phyloP scores from a whole-genome alignment of 2,329 filamentous ascomycete genomes.

The Cercospora sojina region DNA sequence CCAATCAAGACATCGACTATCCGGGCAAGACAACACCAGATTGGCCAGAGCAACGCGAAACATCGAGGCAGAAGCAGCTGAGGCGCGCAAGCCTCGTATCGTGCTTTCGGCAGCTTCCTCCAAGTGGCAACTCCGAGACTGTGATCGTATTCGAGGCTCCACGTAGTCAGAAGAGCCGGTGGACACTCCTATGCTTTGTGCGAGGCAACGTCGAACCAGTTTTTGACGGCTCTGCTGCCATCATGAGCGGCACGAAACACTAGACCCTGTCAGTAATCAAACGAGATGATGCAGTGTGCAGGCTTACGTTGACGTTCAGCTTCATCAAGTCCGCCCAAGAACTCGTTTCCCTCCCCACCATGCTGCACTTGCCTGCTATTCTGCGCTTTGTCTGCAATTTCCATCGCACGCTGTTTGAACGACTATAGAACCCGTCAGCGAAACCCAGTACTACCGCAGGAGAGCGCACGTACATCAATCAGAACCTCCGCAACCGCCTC shows the following conservation, averaged over 20 bases:
- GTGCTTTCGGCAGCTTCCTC: background rate
- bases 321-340: conserved; percentile 84
- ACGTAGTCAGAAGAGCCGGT: background rate
- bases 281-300: background rate
- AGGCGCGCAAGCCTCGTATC: background rate
- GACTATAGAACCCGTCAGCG: conserved; percentile 50
- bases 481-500: conserved; percentile 69
- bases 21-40: background rate
- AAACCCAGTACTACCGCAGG: background rate
- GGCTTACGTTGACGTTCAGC: conserved; percentile 64
- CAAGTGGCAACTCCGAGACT: background rate
- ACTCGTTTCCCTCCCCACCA: conserved; percentile 60
- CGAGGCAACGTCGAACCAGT: conserved; percentile 37
- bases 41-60: background rate
- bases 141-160: background rate
- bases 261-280: conserved; percentile 23
- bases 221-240: conserved; percentile 47
- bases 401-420: conserved; percentile 75
- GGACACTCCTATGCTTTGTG: background rate
- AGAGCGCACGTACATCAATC: conserved; percentile 41
- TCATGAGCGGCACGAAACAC: conserved; percentile 52
- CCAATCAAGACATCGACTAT: background rate
- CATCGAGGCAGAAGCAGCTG: background rate
- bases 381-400: conserved; percentile 84
- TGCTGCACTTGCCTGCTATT: conserved; percentile 60